phyloP scores from a whole-genome alignment of 768 basidiomycete genomes.

The Collybia sp. region DNA sequence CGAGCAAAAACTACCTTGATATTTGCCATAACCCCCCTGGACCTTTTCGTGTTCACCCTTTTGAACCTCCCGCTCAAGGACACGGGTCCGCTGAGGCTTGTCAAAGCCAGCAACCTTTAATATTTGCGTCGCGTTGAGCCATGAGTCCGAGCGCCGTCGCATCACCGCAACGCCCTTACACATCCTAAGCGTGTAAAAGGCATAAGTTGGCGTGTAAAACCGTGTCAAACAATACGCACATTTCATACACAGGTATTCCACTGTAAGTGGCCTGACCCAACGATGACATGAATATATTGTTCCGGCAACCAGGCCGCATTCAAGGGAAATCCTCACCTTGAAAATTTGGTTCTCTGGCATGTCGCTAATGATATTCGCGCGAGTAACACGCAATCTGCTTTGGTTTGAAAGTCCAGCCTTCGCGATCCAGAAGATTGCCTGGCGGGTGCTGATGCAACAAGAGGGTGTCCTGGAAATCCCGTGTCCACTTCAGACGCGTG shows the following conservation, averaged over 20 bases:
- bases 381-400: too few relatives aligned
- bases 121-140: constrained; percentile 99
- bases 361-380: background rate
- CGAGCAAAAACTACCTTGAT: constrained; percentile 66
- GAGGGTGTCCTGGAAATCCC: constrained; percentile 19
- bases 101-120: constrained; percentile 99
- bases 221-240: constrained; percentile 52
- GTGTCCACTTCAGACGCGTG: constrained; percentile 31
- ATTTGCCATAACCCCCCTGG: constrained; percentile 99
- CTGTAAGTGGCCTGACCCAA: constrained; percentile 78
- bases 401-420: too few relatives aligned
- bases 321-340: constrained; percentile 49
- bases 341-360: constrained; percentile 89
- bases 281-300: constrained; percentile 18
- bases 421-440: background rate
- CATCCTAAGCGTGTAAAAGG: constrained; percentile 63
- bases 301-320: constrained; percentile 11
- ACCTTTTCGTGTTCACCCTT: constrained; percentile 99
- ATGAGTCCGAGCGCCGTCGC: constrained; percentile 92
- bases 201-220: constrained; percentile 28
- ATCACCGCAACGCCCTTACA: constrained; percentile 96
- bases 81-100: constrained; percentile 96
- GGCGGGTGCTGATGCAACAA: constrained; percentile 1
- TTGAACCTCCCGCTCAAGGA: constrained; percentile 96
- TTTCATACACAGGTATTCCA: constrained; percentile 90